phyloP scores from a whole-genome alignment of 202 grass and related monocot genomes.

The Setaria italica region DNA sequence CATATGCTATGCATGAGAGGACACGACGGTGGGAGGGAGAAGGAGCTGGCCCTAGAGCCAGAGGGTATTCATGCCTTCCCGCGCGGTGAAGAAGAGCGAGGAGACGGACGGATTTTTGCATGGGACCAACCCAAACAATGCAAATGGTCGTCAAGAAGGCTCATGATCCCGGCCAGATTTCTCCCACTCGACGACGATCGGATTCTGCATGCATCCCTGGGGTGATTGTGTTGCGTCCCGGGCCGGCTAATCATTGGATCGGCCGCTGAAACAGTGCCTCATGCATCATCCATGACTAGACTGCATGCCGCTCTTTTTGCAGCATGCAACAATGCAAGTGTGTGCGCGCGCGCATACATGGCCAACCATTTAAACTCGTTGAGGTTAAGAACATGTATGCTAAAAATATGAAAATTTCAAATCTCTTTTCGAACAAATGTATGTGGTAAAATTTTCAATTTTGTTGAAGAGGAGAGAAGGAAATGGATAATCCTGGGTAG shows the following conservation, averaged over 20 bases:
- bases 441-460: background rate
- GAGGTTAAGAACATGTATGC: background rate
- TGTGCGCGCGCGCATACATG: background rate
- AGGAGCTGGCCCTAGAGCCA: background rate
- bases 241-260: constrained; percentile 52
- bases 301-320: constrained; percentile 26
- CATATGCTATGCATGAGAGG: constrained; percentile 31
- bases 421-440: background rate
- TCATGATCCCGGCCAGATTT: constrained; percentile 32
- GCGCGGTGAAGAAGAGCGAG: background rate
- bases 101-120: constrained; percentile 8
- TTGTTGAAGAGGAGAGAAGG: background rate
- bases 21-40: constrained; percentile 36
- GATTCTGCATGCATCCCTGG: constrained; percentile 46
- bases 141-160: constrained; percentile 11
- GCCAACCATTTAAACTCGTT: background rate
- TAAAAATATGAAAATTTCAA: background rate
- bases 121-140: constrained; percentile 21
- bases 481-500: background rate
- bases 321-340: constrained; percentile 2
- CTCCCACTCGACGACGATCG: constrained; percentile 28
- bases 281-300: constrained; percentile 21
- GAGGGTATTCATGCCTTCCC: constrained; percentile 24
- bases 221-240: constrained; percentile 34
- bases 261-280: constrained; percentile 14